These are phyloP conservation scores for Cercospora beticola DNA, from an alignment of 2,329 filamentous ascomycete genomes.

Conservation along the genomic window DNA sequence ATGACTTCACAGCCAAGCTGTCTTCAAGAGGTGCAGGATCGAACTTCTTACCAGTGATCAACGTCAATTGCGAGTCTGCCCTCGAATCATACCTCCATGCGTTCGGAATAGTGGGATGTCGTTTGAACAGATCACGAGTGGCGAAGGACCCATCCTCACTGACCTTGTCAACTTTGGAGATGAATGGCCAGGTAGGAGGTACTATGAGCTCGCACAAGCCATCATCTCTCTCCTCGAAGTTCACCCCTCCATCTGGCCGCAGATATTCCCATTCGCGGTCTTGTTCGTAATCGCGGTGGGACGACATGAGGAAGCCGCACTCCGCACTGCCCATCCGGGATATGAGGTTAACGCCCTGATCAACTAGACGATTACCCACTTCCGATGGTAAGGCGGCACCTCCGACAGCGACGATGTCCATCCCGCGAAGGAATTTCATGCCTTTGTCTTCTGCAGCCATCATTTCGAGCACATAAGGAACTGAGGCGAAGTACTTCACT, in stretches of 20 bases:
- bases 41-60: constrained; percentile 68
- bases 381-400: constrained; percentile 58
- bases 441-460: constrained; percentile 48
- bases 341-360: constrained; percentile 55
- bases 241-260: constrained; percentile 44
- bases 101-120: constrained; percentile 51
- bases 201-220: constrained; percentile 57
- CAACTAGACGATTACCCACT: constrained; percentile 56
- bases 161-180: constrained; percentile 56
- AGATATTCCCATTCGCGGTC: constrained; percentile 65
- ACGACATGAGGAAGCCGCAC: constrained; percentile 65
- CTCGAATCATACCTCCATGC: constrained; percentile 65
- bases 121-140: constrained; percentile 62
- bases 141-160: constrained; percentile 58
- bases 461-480: constrained; percentile 60
- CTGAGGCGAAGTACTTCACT: constrained; percentile 61
- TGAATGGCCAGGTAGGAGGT: constrained; percentile 57
- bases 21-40: constrained; percentile 63
- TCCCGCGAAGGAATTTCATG: constrained; percentile 46
- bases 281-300: constrained; percentile 54
- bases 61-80: constrained; percentile 60
- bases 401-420: constrained; percentile 64
- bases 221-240: constrained; percentile 49
- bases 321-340: constrained; percentile 66
- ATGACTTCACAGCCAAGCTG: constrained; percentile 48